Percentiles rank a stretch among this genome's conserved stretches.
Evolutionary conservation across 257 asterid genomes (phyloP).

Genomic region (Buddleja alternifolia): DNA sequence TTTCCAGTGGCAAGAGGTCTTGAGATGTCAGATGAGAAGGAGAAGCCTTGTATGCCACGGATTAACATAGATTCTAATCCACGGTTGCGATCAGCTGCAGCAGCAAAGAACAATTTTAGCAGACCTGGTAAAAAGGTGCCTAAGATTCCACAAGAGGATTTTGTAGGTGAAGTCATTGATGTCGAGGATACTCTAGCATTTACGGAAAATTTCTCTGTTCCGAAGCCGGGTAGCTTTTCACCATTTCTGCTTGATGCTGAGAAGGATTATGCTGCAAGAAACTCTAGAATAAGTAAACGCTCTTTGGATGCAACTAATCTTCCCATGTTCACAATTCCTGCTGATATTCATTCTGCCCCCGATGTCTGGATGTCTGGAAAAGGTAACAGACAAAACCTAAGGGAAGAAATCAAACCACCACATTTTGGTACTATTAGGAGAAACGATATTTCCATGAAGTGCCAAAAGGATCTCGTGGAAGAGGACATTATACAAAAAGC

Average conservation of each 20-base stretch:
- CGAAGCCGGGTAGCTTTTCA: conserved; percentile 41
- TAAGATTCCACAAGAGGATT: conserved; percentile 46
- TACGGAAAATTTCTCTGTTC: conserved; percentile 38
- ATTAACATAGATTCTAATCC: conserved; percentile 42
- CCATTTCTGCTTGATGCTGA: conserved; percentile 45
- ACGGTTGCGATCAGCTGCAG: conserved; percentile 43
- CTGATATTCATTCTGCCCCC: conserved; percentile 46
- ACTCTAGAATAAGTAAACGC: conserved; percentile 38
- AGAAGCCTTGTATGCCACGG: conserved; percentile 39
- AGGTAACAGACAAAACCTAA: conserved; percentile 38
- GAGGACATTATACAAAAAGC: conserved; percentile 37
- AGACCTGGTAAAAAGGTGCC: conserved; percentile 39
- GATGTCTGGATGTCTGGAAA: conserved; percentile 50
- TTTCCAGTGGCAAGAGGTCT: conserved; percentile 47
- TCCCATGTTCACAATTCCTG: conserved; percentile 42
- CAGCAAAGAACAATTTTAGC: conserved; percentile 33
- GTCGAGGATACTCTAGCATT: conserved; percentile 47
- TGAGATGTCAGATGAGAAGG: conserved; percentile 40
- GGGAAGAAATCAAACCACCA: conserved; percentile 40
- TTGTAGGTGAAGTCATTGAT: conserved; percentile 76
- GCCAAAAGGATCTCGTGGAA: conserved; percentile 37
- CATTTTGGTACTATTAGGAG: conserved; percentile 40
- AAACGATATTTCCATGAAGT: conserved; percentile 31
- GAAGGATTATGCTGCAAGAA: conserved; percentile 48
- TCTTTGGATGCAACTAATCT: conserved; percentile 45